A percentile compares a stretch with the other conserved stretches of the same genome.
These are phyloP conservation scores for Fusarium napiforme DNA, from an alignment of 2,329 filamentous ascomycete species.

Conservation along the genomic window DNA sequence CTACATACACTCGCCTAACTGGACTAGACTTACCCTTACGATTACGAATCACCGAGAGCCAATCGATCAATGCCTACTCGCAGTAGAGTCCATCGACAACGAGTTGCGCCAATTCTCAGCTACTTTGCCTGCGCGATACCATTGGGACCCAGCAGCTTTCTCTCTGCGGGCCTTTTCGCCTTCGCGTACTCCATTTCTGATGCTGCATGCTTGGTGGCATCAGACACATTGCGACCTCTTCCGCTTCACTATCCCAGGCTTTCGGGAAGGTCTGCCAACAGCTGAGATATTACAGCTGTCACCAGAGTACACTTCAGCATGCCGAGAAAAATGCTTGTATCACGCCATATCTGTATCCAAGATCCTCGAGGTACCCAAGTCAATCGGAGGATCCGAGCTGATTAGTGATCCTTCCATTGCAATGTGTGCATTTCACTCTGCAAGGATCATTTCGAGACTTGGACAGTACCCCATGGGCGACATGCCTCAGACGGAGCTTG, in stretches of 20 bases:
- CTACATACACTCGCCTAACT: not conserved
- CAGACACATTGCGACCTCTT: slow-evolving; percentile 42
- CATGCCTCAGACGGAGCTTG: not conserved
- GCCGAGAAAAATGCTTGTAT: slow-evolving; percentile 11
- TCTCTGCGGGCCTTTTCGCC: slow-evolving; percentile 38
- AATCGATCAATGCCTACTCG: slow-evolving; percentile 6
- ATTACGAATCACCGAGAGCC: slow-evolving; percentile 37
- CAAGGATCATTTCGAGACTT: slow-evolving; percentile 21
- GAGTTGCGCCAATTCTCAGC: slow-evolving; percentile 15
- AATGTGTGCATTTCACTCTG: slow-evolving; percentile 29
- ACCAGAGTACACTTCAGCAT: not conserved
- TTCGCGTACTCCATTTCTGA: slow-evolving; percentile 35
- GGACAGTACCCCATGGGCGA: slow-evolving; percentile 22
- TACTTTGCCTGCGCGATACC: not conserved
- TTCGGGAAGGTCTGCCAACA: slow-evolving; percentile 11
- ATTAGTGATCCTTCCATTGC: slow-evolving; percentile 25
- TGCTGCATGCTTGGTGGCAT: slow-evolving; percentile 44
- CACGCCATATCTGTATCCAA: slow-evolving; percentile 15
- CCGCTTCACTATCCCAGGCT: slow-evolving; percentile 36
- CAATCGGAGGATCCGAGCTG: not conserved
- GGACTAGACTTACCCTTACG: slow-evolving; percentile 24
- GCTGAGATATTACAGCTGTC: slow-evolving; percentile 3
- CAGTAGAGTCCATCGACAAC: slow-evolving; percentile 17
- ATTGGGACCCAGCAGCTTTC: slow-evolving; percentile 29
- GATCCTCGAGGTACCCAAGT: not conserved